Conservation (phyloP, 257 asterid genomes). For the Solanum sitiens region DNA sequence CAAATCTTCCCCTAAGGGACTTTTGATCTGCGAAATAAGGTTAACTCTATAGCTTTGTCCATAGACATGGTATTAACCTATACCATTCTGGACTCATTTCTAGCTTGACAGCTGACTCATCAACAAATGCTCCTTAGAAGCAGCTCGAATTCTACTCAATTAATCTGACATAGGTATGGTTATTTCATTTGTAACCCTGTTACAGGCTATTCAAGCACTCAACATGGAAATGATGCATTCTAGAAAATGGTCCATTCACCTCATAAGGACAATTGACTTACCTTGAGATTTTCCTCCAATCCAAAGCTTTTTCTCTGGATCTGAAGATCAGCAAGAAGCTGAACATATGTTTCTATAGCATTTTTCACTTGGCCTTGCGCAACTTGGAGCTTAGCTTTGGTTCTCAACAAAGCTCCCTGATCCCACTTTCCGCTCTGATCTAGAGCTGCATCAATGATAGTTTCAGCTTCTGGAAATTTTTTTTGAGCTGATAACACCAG, state of each 20-base stretch:
- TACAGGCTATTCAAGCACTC: neutral
- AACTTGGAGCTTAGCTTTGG: conserved; percentile 77
- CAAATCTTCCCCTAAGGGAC: neutral
- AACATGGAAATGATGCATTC: neutral
- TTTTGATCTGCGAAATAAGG: neutral
- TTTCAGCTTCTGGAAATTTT: conserved; percentile 53
- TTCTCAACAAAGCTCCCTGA: conserved; percentile 64
- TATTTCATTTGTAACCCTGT: neutral
- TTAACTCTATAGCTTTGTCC: neutral
- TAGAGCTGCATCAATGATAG: conserved; percentile 45
- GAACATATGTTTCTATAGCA: conserved; percentile 62
- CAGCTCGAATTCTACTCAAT: neutral
- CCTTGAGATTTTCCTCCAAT: conserved; percentile 23
- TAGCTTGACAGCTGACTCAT: neutral
- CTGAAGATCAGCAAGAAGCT: conserved; percentile 70
- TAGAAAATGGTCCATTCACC: neutral
- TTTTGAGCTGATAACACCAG: conserved; percentile 75
- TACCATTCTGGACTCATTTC: neutral
- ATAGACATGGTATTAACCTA: neutral
- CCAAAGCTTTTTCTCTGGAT: conserved; percentile 58
- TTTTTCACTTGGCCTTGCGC: conserved; percentile 62
- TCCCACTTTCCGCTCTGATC: conserved; percentile 87
- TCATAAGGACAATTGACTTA: neutral
- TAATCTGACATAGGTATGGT: neutral
- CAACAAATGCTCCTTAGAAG: neutral